Base-by-base conservation (phyloP, 139 green algal species). In the Penium margaritaceum region DNA sequence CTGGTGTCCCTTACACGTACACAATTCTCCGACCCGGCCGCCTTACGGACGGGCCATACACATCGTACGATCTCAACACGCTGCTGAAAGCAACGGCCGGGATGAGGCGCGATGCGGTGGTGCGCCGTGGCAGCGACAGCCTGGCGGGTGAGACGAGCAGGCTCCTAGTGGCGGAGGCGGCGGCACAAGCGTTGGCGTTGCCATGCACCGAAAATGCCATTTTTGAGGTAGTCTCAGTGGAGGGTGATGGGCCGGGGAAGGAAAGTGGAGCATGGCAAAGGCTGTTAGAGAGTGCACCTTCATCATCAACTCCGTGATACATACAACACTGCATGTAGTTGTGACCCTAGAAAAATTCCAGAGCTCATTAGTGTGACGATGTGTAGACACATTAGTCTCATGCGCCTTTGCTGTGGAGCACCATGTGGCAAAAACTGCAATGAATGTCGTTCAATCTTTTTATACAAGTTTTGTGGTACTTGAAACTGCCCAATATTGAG, bases 11-110 rank as follows among this genome's bases (percentile, higher is more conserved):
- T n/a, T n/a, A n/a, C n/a, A n/a, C 91, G 5, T 99, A 89, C 80
- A 96, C 92, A 4, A 90, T 99, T 41, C 38, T 99, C 41, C 83
- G 93, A 21, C 34, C 94, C 17, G 80, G 81, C 27, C 86, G 93
- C 51, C 87, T 98, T 9, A 97, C 91, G 17, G 94, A 99, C 80
- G 92, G 92, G 0, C 94, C 94, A 24, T 99, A 98, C 88, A 99
- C 94, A 33, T 93, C 85, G 2, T 97, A 89, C 77, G 94, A 99
- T 83, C 77, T 99, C 32, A 99, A 98, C 85, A 98, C 94, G 0
- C 81, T 98, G 68, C 79, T 97, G 12, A 82, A 93, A 67, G 87
- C 74, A 30, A 83, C 63, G 1, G 43, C 38, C 51, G 81, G 80
- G n/a, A 66, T 27, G 32, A 38, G 75, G 27, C 38, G 36, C 12